Percentiles rank a stretch among this genome's conserved stretches.
phyloP scores from a whole-genome alignment of 805 yeast genomes.

The Suhomyces kilbournensis region DNA sequence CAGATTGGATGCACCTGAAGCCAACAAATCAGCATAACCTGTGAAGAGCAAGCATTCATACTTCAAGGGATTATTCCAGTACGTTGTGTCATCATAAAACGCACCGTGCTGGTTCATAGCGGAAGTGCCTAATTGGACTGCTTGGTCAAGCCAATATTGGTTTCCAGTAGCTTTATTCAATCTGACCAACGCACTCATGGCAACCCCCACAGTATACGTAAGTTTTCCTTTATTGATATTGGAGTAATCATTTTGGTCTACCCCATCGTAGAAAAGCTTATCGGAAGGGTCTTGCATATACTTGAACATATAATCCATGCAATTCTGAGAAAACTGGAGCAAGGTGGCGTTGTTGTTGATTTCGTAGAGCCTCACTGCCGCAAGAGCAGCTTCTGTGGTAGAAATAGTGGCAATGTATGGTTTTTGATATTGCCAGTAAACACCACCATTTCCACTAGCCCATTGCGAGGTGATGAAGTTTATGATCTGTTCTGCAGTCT shows the following conservation, averaged over 20 bases:
- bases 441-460: conserved; percentile 22
- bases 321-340: conserved; percentile 15
- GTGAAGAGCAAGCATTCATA: conserved; percentile 21
- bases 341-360: conserved; percentile 12
- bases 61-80: conserved; percentile 23
- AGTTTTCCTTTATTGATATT: conserved; percentile 25
- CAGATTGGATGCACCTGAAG: conserved; percentile 1
- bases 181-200: conserved; percentile 21
- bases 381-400: conserved; percentile 27
- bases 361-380: conserved; percentile 21
- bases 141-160: conserved; percentile 12
- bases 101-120: conserved; percentile 16
- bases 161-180: conserved; percentile 15
- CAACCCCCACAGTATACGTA: conserved; percentile 25
- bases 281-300: conserved; percentile 21
- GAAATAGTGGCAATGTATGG: conserved; percentile 30
- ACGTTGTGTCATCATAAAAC: conserved; percentile 15
- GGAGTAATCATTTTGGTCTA: conserved; percentile 7
- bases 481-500: conserved; percentile 16
- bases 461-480: conserved; percentile 18
- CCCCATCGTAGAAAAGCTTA: conserved; percentile 24
- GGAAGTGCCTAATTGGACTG: conserved; percentile 16
- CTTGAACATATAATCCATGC: conserved; percentile 16
- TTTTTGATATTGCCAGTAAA: conserved; percentile 20
- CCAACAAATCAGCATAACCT: conserved; percentile 21